Evolutionary conservation across 768 basidiomycete genomes (phyloP).

Genomic region (Suillus ampliporus): DNA sequence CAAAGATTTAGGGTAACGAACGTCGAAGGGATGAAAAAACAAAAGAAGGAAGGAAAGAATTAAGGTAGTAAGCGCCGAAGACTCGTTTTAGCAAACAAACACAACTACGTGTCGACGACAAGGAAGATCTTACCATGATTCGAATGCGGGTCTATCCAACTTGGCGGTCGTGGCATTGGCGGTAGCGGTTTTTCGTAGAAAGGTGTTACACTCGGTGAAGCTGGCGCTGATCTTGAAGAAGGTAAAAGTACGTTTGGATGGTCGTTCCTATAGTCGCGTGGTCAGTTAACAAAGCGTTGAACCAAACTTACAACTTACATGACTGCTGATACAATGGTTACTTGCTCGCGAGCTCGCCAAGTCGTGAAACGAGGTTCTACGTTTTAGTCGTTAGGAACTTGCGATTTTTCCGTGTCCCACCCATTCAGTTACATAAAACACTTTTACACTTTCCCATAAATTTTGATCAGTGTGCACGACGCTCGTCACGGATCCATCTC

Average conservation of each 20-base stretch:
- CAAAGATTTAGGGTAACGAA: conserved; percentile 12
- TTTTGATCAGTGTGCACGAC: conserved; percentile 4
- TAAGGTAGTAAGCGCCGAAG: conserved; percentile 29
- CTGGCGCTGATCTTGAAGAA: conserved; percentile 28
- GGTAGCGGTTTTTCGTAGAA: conserved; percentile 44
- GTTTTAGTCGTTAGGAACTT: neutral
- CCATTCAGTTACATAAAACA: conserved; percentile 35
- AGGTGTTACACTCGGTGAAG: conserved; percentile 25
- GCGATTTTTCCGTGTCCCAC: neutral
- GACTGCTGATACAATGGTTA: conserved; percentile 6
- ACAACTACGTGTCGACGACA: no score
- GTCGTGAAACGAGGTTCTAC: neutral
- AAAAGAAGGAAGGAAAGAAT: conserved; percentile 20
- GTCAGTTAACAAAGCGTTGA: neutral
- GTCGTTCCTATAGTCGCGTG: conserved; percentile 20
- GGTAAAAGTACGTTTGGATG: conserved; percentile 33
- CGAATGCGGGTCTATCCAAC: conserved; percentile 29
- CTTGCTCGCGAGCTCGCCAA: neutral
- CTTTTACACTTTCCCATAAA: conserved; percentile 16
- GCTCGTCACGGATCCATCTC: conserved; percentile 4
- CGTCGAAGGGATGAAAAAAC: conserved; percentile 22
- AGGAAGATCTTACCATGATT: conserved; percentile 27
- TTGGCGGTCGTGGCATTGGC: conserved; percentile 37
- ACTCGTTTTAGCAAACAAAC: conserved; percentile 18
- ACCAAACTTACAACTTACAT: conserved; percentile 27